Conservation (phyloP, 2,329 filamentous ascomycete genomes). For the Aspergillus sp. region DNA sequence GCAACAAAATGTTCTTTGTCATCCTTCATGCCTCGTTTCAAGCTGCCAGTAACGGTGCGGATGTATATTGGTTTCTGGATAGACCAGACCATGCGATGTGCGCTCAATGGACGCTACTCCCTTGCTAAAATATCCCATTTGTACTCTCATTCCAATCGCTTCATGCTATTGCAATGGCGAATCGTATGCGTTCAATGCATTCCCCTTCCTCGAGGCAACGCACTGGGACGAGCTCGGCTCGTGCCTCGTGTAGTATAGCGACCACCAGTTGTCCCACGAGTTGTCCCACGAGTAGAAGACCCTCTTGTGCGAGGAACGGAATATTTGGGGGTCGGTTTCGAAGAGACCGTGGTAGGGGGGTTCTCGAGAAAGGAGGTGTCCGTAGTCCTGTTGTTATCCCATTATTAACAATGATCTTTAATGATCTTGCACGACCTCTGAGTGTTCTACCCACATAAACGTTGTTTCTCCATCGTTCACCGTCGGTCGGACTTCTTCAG, state of each 20-base stretch:
- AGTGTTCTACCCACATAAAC: slow-evolving; percentile 59
- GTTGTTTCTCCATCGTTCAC: slow-evolving; percentile 63
- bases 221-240: slow-evolving; percentile 28
- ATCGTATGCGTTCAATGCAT: slow-evolving; percentile 21
- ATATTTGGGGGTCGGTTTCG: slow-evolving; percentile 37
- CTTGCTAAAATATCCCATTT: background rate
- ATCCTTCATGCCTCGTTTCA: too few relatives aligned
- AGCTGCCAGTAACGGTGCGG: too few relatives aligned
- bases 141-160: background rate
- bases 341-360: slow-evolving; percentile 50
- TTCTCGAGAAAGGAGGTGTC: slow-evolving; percentile 89
- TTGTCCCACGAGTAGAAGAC: slow-evolving; percentile 17
- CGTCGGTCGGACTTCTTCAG: slow-evolving; percentile 26
- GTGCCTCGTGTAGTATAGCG: slow-evolving; percentile 33
- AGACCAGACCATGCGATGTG: too few relatives aligned
- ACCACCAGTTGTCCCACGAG: slow-evolving; percentile 19
- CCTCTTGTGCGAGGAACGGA: slow-evolving; percentile 19
- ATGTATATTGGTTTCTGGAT: too few relatives aligned
- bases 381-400: slow-evolving; percentile 59
- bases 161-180: background rate
- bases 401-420: slow-evolving; percentile 1
- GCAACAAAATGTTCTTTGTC: background rate
- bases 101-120: background rate
- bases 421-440: background rate
- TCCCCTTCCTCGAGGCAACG: slow-evolving; percentile 35